Evolutionary conservation across 2,329 filamentous ascomycete species (phyloP).

Genomic region (Cyphellophora attinorum): DNA sequence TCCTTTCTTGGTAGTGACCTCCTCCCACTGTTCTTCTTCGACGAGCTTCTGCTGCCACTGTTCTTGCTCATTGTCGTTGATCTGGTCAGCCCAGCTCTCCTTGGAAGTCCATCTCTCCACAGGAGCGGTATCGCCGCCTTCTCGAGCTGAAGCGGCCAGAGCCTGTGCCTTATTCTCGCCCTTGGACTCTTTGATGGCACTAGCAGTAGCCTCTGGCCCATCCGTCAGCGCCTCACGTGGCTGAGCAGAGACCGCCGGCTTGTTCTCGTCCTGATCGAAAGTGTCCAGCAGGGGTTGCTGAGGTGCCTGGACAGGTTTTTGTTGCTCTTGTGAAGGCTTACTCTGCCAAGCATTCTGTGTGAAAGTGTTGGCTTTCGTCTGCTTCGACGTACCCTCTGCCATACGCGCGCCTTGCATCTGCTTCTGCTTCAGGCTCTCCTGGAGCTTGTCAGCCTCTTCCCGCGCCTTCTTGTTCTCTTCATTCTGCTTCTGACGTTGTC

Average conservation of each 20-base stretch:
- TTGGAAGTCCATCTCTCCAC: constrained; percentile 28
- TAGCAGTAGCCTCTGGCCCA: constrained; percentile 3
- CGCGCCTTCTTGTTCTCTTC: constrained; percentile 67
- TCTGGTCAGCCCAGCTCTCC: constrained; percentile 34
- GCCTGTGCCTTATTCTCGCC: constrained; percentile 10
- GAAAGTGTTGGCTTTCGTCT: constrained; percentile 56
- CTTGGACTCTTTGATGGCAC: constrained; percentile 8
- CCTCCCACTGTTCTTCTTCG: constrained; percentile 50
- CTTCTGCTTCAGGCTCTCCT: constrained; percentile 67
- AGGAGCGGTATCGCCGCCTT: constrained; percentile 4
- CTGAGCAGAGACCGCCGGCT: constrained; percentile 10
- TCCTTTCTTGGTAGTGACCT: constrained; percentile 49
- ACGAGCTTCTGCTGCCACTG: constrained; percentile 38
- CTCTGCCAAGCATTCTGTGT: constrained; percentile 47
- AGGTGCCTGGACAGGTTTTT: constrained; percentile 6
- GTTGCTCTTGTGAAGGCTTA: constrained; percentile 18
- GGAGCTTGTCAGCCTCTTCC: constrained; percentile 68
- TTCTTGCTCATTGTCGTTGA: constrained; percentile 54
- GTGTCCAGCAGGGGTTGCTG: constrained; percentile 30
- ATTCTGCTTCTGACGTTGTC: constrained; percentile 81
- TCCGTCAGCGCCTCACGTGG: constrained; percentile 7
- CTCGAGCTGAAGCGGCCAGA: constrained; percentile 10
- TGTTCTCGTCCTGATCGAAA: constrained; percentile 23
- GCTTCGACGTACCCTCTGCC: constrained; percentile 71
- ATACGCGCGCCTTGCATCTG: constrained; percentile 74